These are phyloP conservation scores for Marasmius fiardii DNA, from an alignment of 1,284 basidiomycete species.

Conservation along the genomic window DNA sequence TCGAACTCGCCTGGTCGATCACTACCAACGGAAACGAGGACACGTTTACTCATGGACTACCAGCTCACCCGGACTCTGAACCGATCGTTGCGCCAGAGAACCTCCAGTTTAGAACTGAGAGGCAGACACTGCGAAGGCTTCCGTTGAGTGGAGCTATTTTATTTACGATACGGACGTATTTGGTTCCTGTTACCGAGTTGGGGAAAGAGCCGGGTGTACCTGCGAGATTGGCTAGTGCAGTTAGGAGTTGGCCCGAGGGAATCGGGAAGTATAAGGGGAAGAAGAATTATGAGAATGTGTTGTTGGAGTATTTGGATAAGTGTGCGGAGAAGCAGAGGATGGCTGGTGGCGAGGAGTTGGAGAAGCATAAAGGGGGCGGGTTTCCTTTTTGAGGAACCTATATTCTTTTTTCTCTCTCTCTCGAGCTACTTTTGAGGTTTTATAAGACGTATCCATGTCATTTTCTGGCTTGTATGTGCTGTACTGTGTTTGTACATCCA, in stretches of 20 bases:
- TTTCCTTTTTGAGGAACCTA: constrained; percentile 5
- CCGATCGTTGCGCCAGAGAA: constrained; percentile 35
- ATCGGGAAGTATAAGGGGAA: constrained; percentile 63
- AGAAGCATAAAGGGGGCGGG: constrained; percentile 5
- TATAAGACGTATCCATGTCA: no score
- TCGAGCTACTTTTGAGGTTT: no score
- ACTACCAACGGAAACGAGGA: constrained; percentile 68
- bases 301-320: constrained; percentile 48
- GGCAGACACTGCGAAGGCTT: constrained; percentile 71
- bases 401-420: no score
- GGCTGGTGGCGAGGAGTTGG: constrained; percentile 3
- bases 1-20: constrained; percentile 66
- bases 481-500: no score
- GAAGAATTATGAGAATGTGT: constrained; percentile 38
- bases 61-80: constrained; percentile 20
- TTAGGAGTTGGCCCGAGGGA: constrained; percentile 69
- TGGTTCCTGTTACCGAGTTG: constrained; percentile 58
- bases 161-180: constrained; percentile 77
- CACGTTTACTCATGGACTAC: constrained; percentile 35
- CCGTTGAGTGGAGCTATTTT: constrained; percentile 65
- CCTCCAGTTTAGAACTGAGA: constrained; percentile 63
- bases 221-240: constrained; percentile 62
- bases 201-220: constrained; percentile 62
- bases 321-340: constrained; percentile 29
- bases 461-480: no score